Percentiles rank a stretch among this genome's conserved stretches.
Evolutionary conservation across 2,329 filamentous ascomycete species (phyloP).

Genomic region (Nemania sp.): DNA sequence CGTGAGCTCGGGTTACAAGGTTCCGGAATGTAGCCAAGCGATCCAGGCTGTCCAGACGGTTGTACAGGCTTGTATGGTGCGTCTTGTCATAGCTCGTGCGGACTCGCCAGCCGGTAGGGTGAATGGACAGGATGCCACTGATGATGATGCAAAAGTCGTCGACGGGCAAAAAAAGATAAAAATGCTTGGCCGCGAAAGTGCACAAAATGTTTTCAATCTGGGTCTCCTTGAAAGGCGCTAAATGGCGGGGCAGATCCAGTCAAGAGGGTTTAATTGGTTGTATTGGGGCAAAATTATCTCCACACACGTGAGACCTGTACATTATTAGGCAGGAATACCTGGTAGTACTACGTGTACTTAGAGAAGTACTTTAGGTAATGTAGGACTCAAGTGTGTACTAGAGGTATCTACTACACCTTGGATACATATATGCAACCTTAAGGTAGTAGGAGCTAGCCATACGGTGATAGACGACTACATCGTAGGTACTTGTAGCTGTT

Average conservation of each 20-base stretch:
- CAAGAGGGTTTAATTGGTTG: constrained; percentile 10
- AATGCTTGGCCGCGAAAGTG: background rate
- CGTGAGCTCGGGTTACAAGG: constrained; percentile 13
- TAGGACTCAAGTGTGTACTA: too few species aligned
- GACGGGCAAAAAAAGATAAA: background rate
- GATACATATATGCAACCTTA: too few species aligned
- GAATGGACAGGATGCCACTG: background rate
- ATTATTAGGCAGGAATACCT: background rate
- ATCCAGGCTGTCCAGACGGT: constrained; percentile 25
- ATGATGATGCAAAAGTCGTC: constrained; percentile 7
- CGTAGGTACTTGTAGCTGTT: too few species aligned
- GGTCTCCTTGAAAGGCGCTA: constrained; percentile 11
- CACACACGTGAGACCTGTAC: background rate
- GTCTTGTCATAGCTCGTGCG: constrained; percentile 29
- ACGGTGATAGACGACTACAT: background rate
- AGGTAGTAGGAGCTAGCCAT: too few species aligned
- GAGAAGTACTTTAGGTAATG: too few species aligned
- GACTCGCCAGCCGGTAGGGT: background rate
- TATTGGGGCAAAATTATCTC: background rate
- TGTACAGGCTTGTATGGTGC: constrained; percentile 23
- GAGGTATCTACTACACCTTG: too few species aligned
- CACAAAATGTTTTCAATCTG: constrained; percentile 26
- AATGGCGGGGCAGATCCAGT: constrained; percentile 17
- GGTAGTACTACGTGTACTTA: too few species aligned
- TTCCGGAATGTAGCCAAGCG: constrained; percentile 20